Evolutionary conservation across 2,329 filamentous ascomycete genomes (phyloP), one percentile per base, ranked within the genome.

Genomic region (Ophiostoma sp.): DNA sequence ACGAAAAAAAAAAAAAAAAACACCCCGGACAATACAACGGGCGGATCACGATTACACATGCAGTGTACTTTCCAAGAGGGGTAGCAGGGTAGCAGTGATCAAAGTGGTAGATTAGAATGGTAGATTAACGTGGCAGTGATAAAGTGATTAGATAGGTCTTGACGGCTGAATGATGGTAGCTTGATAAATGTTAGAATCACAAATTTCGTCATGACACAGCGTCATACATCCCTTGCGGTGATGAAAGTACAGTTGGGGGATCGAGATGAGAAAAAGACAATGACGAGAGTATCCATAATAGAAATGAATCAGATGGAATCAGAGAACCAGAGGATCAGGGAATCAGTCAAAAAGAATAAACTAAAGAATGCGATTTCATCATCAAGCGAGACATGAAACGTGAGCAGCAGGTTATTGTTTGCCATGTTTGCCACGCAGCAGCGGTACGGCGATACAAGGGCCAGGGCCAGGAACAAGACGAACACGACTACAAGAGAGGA

Each of bases 321-420:
- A 44, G 15, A 44, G 4, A 5, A 17, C 15, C 4, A 15, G 15
- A 44, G 17, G 6, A 20, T 1, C 36, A 39, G 10, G 3, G 4
- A 39, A 39, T 39, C 36, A 39, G 36, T 39, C 36, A 39, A 39
- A 39, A 48, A 48, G 13, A 48, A 6, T 3, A 31, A 31, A 31
- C 27, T 31, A 31, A 31, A 48, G 15, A 48, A 48, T 8, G 36
- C 36, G 36, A 39, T 48, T 57, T 57, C 52, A 27, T 57, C 52
- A 57, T 57, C 52, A 27, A 27, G 52, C 52, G 52, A 57, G 23
- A 57, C 23, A 57, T 57, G 52, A 57, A 57, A 31, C 52, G 15
- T 48, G 52, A 57, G 52, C 52, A 57, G 52, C 52, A 57, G 52
- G 52, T 57, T 57, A 27, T 27, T 57, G 52, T 31, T 57, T 57